Base-by-base conservation (phyloP, 129 eudicot genomes). In the Artemisia argyi region DNA sequence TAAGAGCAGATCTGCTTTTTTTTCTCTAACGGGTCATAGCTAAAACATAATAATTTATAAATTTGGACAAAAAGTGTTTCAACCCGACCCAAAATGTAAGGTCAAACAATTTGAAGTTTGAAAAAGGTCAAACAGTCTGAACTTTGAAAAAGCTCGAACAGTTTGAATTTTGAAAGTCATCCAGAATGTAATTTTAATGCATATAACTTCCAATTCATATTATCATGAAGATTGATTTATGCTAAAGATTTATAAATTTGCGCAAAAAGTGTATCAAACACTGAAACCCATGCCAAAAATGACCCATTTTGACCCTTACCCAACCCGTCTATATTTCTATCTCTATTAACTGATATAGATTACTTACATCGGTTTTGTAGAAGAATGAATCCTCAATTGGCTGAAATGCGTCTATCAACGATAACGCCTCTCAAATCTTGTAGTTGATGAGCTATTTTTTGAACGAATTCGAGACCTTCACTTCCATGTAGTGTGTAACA, bases 351-450 rank as follows among this genome's bases (percentile, higher is more conserved):
- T 28, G 9, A 67, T 11, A 48, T 11, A 67, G 26, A 48, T 67
- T 32, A 64, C 69, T 46, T 76, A 76, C 80, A 10, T 24, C 47
- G 44, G 16, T 66, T 76, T 35, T 60, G 61, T 63, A n/a, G 67
- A 63, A 78, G 61, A 61, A 64, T 71, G 30, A 6, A 70, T 64
- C 54, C 62, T 78, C 66, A 77, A 53, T 15, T 70, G 72, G 73
- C 64, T 17, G 79, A 75, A 70, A 73, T 59, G 73, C 74, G 66
- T 69, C 76, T 75, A 73, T 75, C 66, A 72, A 61, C 68, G 72
- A 84, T 83, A 9, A 76, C 53, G 54, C 81, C 83, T 77, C 89
- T 75, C 30, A 90, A 61, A 71, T 87, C 94, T 75, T 85, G 93
- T 20, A 90, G 78, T 50, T 83, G 93, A 61, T 52, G 46, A 69